Base-by-base conservation (phyloP, 176 grass and related monocot genomes). In the Cocos nucifera region DNA sequence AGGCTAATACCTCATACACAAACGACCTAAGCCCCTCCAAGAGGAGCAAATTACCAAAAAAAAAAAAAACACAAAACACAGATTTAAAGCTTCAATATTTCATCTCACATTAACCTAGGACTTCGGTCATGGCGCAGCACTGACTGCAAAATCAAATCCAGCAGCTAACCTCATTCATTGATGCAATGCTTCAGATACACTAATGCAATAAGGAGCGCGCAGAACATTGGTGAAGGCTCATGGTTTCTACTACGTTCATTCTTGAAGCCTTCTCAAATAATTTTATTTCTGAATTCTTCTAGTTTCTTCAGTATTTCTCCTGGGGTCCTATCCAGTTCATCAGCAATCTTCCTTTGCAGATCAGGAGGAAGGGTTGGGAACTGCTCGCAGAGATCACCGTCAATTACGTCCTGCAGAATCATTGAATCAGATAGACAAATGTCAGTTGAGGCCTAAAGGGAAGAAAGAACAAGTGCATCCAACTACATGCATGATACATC, bases 281-380 rank as follows among this genome's bases (percentile, higher is more conserved):
- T 98, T 75, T 89, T 98, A 65, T 98, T 98, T 84, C 88, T 98
- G 50, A 88, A 85, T 77, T 98, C 94, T 78, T 98, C 94, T 25
- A 98, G 85, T 75, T 98, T 98, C 85, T 93, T 98, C 82, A 98
- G 70, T 56, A 98, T 98, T 77, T 98, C 94, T 50, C 87, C 81
- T 22, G 91, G 91, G 26, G 87, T 98, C 79, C 88, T 85, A 54
- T 98, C 94, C 0, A 98, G 84, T 58, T 98, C 94, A 74, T 98
- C 88, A 0, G 94, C 84, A 55, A 98, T 98, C 79, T 98, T 98
- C 72, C 88, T 89, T 64, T 98, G 94, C 94, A 98, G 62, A 67
- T 98, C 94, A 74, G 77, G 76, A 59, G 94, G 88, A 67, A 98
- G 87, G 58, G 94, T 81, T 4, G 94, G 94, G 62, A 79, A 98